Evolutionary conservation across 2,329 filamentous ascomycete genomes (phyloP).

Genomic region (Chrysoporthe austroafricana): DNA sequence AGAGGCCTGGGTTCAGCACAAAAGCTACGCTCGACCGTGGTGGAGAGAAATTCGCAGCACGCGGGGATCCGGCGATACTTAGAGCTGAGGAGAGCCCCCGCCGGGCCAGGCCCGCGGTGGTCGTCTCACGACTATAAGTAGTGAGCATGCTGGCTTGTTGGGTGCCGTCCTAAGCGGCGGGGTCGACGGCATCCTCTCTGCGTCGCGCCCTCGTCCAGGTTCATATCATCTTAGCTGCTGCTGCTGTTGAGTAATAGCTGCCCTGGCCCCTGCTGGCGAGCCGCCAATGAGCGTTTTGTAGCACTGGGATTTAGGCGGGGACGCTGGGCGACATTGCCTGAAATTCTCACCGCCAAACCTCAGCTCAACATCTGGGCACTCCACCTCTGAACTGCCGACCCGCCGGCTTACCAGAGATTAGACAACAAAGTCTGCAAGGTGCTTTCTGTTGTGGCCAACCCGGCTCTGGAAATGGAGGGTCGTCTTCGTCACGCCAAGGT

Average conservation of each 20-base stretch:
- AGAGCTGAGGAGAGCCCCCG: too few species aligned
- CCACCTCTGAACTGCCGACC: not conserved
- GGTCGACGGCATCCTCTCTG: not conserved
- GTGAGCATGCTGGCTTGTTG: not conserved
- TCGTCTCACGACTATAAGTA: not conserved
- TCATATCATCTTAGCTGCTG: not conserved
- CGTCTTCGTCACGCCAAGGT: not conserved
- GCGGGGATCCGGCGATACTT: too few species aligned
- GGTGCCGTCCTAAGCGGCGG: not conserved
- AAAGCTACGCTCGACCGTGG: too few species aligned
- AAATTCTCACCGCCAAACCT: slow-evolving; percentile 10
- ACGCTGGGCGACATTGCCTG: not conserved
- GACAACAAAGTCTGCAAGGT: not conserved
- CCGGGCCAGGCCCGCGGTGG: not conserved
- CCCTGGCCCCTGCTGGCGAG: not conserved
- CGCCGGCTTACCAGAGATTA: not conserved
- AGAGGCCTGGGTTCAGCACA: not conserved
- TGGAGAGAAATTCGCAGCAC: too few species aligned
- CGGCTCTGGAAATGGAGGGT: not conserved
- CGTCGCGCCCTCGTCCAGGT: not conserved
- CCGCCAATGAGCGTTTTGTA: not conserved
- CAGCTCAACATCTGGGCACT: slow-evolving; percentile 1
- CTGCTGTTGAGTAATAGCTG: not conserved
- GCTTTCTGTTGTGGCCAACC: not conserved
- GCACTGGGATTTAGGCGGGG: not conserved